Base-by-base conservation (phyloP, 345 rosid species). In the Arabis hirsuta region DNA sequence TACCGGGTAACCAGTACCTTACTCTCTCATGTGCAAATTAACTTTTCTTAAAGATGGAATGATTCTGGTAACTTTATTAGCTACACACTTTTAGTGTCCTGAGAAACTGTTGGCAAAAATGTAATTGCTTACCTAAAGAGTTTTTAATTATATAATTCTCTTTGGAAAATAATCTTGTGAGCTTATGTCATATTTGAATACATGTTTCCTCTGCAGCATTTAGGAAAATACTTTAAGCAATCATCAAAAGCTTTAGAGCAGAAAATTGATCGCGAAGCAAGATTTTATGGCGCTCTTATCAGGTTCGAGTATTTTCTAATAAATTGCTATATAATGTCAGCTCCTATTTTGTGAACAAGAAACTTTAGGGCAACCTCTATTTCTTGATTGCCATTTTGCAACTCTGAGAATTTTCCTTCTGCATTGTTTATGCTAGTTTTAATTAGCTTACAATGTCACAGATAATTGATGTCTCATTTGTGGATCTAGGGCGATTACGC, bases 281-380 rank as follows among this genome's bases (percentile, higher is more conserved):
- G 90, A 72, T 94, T 94, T 80, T 94, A 94, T 72, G 98, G 97
- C 46, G 97, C 98, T 73, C 82, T 94, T 59, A 89, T 94, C 80
- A 88, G 97, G 98, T 91, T 61, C 34, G 80, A 22, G 26, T 60
- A 31, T 48, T 70, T 61, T 14, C 46, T 56, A 24, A 13, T 31
- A 20, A n/a, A 3, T 24, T 38, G 6, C 3, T 10, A 24, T 5
- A 45, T 8, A 38, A 14, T 52, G 48, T 43, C 16, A 58, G 42
- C 29, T 76, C 14, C 12, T 31, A 7, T 22, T 51, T 12, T 68
- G 38, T 61, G 27, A 54, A 38, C 27, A 32, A 14, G 51, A 60
- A 44, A 22, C 55, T 43, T 68, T 55, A 66, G 69, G 64, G 65
- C 16, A 62, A 2, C 54, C 38, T 57, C 9, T 55, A 8, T 12